Base-by-base conservation (phyloP, 2,329 filamentous ascomycete species). In the Cytospora leucostoma region DNA sequence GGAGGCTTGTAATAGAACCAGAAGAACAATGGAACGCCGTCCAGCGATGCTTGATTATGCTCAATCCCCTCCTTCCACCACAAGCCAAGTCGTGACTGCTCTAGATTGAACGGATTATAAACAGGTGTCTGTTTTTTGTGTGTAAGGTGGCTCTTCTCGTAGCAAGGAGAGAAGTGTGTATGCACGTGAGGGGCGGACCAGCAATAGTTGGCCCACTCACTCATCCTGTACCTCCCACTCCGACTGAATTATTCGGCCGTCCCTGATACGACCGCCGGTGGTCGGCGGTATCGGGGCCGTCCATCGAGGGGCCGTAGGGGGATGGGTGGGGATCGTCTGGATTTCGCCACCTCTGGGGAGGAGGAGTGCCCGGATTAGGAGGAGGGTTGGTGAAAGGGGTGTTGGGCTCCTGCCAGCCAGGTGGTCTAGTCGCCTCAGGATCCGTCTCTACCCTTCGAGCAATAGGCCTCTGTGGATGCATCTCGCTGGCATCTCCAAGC, bases 401-500 rank as follows among this genome's bases (percentile, higher is more conserved):
- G 13, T 78, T 74, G n/a, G 83, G 79, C 17, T 88, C 85, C 69
- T 87, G 89, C 88, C 89, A 92, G 6, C 91, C 84, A 27, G 90
- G 32, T 27, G 35, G 57, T 44, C 64, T 61, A 52, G 64, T 55
- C 40, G 59, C 49, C 50, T 66, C 85, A 6, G 91, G 91, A 72
- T 98, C 94, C n/a, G 90, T 92, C 73, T 97, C 93, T 59, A 97
- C 92, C 63, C 90, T 77, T 60, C 83, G 79, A 72, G 79, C 86
- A 64, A 80, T 79, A 37, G 80, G 84, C 59, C 80, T 79, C 59
- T 73, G 82, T 71, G 82, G 76, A 77, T 89, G 81, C 79, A 75
- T 78, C 72, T 87, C 82, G 74, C 82, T 78, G 71, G 82, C 77
- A 76, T 87, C 85, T 76, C 80, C 77, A 78, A 79, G 80, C 90